phyloP scores from a whole-genome alignment of 164 flowering plant genomes.

The Macadamia integrifolia region DNA sequence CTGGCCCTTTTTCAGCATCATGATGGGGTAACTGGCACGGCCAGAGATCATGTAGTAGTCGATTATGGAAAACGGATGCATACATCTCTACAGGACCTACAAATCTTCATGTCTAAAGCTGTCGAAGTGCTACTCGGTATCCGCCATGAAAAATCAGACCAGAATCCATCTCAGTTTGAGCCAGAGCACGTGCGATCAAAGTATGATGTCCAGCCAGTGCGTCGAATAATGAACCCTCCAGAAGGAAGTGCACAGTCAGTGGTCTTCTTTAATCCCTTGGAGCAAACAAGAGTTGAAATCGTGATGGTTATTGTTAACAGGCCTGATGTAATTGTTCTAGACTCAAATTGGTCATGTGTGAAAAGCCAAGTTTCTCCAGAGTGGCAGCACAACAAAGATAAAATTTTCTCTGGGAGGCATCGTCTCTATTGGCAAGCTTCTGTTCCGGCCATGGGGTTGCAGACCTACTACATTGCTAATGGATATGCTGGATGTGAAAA shows the following conservation, averaged over 20 bases:
- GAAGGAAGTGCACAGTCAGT: constrained; percentile 67
- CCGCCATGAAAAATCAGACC: constrained; percentile 66
- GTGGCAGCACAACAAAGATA: constrained; percentile 54
- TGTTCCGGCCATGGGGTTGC: constrained; percentile 83
- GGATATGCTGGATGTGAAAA: constrained; percentile 77
- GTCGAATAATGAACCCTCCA: constrained; percentile 43
- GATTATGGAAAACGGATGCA: constrained; percentile 96
- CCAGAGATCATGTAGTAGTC: constrained; percentile 87
- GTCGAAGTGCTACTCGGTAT: constrained; percentile 71
- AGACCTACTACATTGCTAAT: constrained; percentile 75
- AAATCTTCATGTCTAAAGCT: constrained; percentile 90
- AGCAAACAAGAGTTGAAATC: constrained; percentile 83
- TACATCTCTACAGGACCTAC: constrained; percentile 81
- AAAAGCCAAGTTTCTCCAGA: constrained; percentile 90
- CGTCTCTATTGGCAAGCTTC: constrained; percentile 81
- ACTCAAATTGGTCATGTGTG: constrained; percentile 90
- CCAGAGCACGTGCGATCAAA: constrained; percentile 71
- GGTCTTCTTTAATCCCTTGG: constrained; percentile 77
- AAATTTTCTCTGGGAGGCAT: constrained; percentile 74
- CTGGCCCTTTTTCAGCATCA: constrained; percentile 98
- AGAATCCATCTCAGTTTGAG: constrained; percentile 62
- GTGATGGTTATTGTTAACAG: constrained; percentile 75
- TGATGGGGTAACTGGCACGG: constrained; percentile 99
- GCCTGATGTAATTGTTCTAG: constrained; percentile 71
- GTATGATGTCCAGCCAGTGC: constrained; percentile 78